Base-by-base conservation (phyloP, 108 stramenopile genomes). In the Skeletonema grethae region DNA sequence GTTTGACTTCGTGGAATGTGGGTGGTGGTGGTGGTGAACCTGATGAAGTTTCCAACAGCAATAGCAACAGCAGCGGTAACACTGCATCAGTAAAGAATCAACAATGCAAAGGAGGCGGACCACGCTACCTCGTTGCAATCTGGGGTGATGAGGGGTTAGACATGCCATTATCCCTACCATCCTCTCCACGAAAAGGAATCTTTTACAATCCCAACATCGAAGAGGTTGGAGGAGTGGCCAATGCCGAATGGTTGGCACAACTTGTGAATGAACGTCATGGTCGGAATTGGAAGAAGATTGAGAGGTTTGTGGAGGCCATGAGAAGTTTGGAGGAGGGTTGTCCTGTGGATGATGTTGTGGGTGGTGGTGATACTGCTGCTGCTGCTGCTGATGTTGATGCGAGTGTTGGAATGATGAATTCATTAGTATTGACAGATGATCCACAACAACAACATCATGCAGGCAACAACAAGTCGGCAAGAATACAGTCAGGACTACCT, bases 71-170 rank as follows among this genome's bases (percentile, higher is more conserved):
- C 35, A 58, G 18, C 8, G 4, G 15, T 7, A 24, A 45, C 5
- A 46, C 25, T 32, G 18, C 65, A 55, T 16, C 55, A 57, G 6
- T 15, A 24, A 64, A 35, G 22, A 48, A 73, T 48, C 67, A 67
- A 50, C 79, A 80, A 69, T 73, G 57, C 58, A 82, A 91, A 61
- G 85, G 86, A 50, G 77, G 75, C 28, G 48, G 68, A 63, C 73
- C 82, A 13, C 50, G 66, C 22, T 91, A 90, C 60, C 61, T 94
- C 24, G 88, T 92, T 22, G 90, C 90, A 35, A 89, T 94, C 32
- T 91, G 90, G 94, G 91, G 95, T 16, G 95, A 96, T 69, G 95
- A 96, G 77, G 90, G 89, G 28, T 77, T 96, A n/a, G 95, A 96
- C 55, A 92, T 94, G 91, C 95, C 95, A 15, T 61, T 96, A 9